A percentile compares a stretch with the other conserved stretches of the same genome.
Conservation (phyloP, 192 early-diverging fungal genomes). For the Coemansia sp. region DNA sequence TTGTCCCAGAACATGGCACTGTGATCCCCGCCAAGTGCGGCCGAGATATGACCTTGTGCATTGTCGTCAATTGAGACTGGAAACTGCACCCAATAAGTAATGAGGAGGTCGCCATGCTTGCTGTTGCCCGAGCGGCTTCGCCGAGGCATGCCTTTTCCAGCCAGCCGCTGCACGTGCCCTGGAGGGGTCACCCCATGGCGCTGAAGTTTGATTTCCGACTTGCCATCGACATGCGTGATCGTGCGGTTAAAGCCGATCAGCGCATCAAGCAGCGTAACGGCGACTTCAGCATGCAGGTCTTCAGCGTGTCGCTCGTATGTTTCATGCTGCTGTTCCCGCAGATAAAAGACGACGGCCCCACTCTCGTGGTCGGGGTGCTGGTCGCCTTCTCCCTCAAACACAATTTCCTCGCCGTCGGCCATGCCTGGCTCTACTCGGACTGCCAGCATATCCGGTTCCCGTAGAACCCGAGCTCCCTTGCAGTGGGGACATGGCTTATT, state of each 20-base stretch:
- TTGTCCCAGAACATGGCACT: conserved; percentile 31
- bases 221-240: conserved; percentile 79
- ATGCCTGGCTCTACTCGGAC: conserved; percentile 83
- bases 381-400: conserved; percentile 88
- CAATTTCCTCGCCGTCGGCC: conserved; percentile 66
- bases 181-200: conserved; percentile 58
- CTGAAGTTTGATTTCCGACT: conserved; percentile 60
- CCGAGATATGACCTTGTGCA: conserved; percentile 14
- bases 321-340: conserved; percentile 68
- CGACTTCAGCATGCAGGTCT: conserved; percentile 72
- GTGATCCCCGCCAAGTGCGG: conserved; percentile 12
- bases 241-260: conserved; percentile 76
- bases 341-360: conserved; percentile 81
- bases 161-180: conserved; percentile 77
- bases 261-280: conserved; percentile 74
- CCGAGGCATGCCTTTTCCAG: conserved; percentile 87
- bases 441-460: conserved; percentile 77
- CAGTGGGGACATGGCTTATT: conserved; percentile 78
- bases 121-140: conserved; percentile 12
- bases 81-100: conserved; percentile 85
- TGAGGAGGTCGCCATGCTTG: conserved; percentile 67
- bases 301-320: conserved; percentile 74
- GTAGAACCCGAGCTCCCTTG: conserved; percentile 79
- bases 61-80: conserved; percentile 52
- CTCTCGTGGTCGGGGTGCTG: conserved; percentile 85